Evolutionary conservation across 2,329 filamentous ascomycete species (phyloP).

Genomic region (Lachnellula subtilissima): DNA sequence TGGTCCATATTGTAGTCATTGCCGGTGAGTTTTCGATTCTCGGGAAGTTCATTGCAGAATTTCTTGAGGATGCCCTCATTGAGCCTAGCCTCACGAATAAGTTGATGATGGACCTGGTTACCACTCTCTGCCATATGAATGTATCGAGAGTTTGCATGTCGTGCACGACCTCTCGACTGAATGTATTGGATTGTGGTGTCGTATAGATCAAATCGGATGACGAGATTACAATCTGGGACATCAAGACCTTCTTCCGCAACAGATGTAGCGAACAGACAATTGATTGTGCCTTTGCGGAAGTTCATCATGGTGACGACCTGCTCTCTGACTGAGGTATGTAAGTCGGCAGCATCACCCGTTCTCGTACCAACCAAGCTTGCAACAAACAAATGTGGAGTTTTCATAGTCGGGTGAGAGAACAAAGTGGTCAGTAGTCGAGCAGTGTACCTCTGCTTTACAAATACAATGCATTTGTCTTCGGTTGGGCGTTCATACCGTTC

Average conservation of each 20-base stretch:
- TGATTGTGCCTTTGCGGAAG: conserved; percentile 54
- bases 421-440: conserved; percentile 68
- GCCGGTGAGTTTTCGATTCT: conserved; percentile 64
- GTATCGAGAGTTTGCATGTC: conserved; percentile 72
- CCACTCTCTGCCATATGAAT: conserved; percentile 75
- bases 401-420: conserved; percentile 52
- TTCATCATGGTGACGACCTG: conserved; percentile 70
- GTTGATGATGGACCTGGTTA: conserved; percentile 56
- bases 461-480: conserved; percentile 74
- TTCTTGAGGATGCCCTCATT: conserved; percentile 61
- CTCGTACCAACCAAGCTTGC: conserved; percentile 58
- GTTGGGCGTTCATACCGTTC: conserved; percentile 56
- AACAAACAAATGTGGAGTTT: conserved; percentile 53
- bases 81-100: conserved; percentile 54
- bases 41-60: conserved; percentile 72
- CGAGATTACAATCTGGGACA: conserved; percentile 61
- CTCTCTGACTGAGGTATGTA: conserved; percentile 59
- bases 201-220: conserved; percentile 80
- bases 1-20: conserved; percentile 53
- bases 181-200: conserved; percentile 90
- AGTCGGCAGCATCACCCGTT: conserved; percentile 46
- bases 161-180: conserved; percentile 83
- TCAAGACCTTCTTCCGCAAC: conserved; percentile 66
- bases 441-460: conserved; percentile 74
- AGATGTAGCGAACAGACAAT: conserved; percentile 63